Conservation (phyloP, 2,329 filamentous ascomycete species). For the Clarireedia sp. region DNA sequence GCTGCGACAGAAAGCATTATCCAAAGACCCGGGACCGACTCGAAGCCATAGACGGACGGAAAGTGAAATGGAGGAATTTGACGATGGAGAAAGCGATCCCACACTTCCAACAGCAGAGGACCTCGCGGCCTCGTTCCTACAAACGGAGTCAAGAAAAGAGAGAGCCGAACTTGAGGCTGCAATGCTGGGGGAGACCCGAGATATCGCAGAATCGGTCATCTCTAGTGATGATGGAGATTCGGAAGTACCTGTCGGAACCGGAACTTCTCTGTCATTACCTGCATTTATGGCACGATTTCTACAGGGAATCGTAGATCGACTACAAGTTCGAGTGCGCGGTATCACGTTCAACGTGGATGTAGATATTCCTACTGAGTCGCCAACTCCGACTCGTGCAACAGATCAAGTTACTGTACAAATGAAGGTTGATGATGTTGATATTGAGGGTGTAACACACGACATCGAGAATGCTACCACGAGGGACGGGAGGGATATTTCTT, state of each 20-base stretch:
- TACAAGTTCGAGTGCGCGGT: constrained; percentile 57
- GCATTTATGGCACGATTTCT: constrained; percentile 63
- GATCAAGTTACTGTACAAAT: constrained; percentile 58
- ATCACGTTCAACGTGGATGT: constrained; percentile 61
- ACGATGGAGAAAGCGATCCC: constrained; percentile 20
- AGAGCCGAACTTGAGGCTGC: constrained; percentile 62
- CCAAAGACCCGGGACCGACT: not conserved
- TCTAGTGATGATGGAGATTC: constrained; percentile 53
- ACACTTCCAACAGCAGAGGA: constrained; percentile 62
- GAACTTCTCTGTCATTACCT: constrained; percentile 60
- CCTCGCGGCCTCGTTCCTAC: constrained; percentile 70
- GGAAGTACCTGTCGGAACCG: constrained; percentile 56
- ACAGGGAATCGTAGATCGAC: constrained; percentile 64
- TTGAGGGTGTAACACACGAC: constrained; percentile 54
- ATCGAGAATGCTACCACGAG: constrained; percentile 24
- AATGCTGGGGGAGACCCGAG: constrained; percentile 53
- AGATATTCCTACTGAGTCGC: constrained; percentile 42
- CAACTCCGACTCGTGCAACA: constrained; percentile 31
- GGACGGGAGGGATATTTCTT: constrained; percentile 4
- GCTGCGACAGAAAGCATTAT: constrained; percentile 27
- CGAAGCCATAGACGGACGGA: not conserved
- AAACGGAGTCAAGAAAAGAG: constrained; percentile 59
- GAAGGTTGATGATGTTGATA: constrained; percentile 53
- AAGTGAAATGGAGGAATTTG: not conserved
- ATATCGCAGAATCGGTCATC: constrained; percentile 52